Base-by-base conservation (phyloP, 371 early-diverging fungal genomes). In the Coemansia sp. region DNA sequence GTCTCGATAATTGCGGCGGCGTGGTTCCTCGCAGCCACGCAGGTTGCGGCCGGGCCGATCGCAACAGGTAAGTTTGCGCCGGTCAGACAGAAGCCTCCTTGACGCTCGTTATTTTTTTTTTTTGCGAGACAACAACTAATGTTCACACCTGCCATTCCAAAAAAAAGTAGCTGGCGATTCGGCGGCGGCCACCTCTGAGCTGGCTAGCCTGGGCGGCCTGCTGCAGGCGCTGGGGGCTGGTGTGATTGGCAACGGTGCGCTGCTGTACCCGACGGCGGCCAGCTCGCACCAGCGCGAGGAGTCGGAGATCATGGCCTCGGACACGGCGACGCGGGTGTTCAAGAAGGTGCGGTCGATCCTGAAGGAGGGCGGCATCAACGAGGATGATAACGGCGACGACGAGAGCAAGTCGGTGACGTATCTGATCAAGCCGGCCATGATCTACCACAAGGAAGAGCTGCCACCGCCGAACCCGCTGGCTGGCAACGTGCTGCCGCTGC, bases 401-500 rank as follows among this genome's bases (percentile, higher is more conserved):
- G 52, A 52, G 47, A 57, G 61, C 26, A 59, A 61, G 49, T 68
- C 72, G 1, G 50, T 72, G 14, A 72, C 69, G 36, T 72, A 72
- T 35, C 41, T 72, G 49, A 40, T 68, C 64, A 72, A 72, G 69
- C 72, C 72, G 1, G 72, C 72, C 1, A 50, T 72, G 68, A 68
- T 72, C 41, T 72, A 66, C 72, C 72, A 72, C 68, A 68, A 68
- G 57, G 72, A 72, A 36, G 72, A 68, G 60, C 57, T 72, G n/a
- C 64, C 68, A 49, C 72, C 72, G n/a, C 68, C 72, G n/a, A 72
- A 72, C 52, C 68, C 68, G 1, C 57, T 72, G 4, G 72, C 60
- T 4, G 72, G 72, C 39, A 72, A 72, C 57, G 72, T 67, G 36
- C 52, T 72, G 20, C 72, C 72, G 0, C 49, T 72, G 7, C 72